A percentile compares a stretch with the other conserved stretches of the same genome.
Evolutionary conservation across 2,329 filamentous ascomycete species (phyloP).

Genomic region (Hirsutella thompsonii): DNA sequence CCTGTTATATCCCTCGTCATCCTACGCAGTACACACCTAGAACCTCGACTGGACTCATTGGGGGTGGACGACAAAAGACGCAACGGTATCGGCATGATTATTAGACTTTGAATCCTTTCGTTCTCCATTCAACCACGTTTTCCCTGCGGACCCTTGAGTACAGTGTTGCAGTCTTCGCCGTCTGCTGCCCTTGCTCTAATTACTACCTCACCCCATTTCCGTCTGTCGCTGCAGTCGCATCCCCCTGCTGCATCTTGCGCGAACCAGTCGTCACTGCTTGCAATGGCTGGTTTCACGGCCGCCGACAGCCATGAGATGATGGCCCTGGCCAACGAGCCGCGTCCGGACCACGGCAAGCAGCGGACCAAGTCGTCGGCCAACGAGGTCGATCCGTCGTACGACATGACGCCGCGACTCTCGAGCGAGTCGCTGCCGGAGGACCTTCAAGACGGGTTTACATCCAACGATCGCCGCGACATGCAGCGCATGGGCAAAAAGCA

Average conservation of each 20-base stretch:
- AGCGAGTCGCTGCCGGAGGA: slow-evolving; percentile 3
- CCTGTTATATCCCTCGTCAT: too few relatives aligned
- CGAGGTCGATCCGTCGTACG: not conserved
- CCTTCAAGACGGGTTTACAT: slow-evolving; percentile 5
- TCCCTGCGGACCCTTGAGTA: too few relatives aligned
- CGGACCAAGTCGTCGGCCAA: not conserved
- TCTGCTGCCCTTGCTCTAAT: too few relatives aligned
- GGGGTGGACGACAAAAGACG: too few relatives aligned
- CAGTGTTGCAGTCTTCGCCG: too few relatives aligned
- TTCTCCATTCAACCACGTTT: too few relatives aligned
- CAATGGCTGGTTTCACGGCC: not conserved
- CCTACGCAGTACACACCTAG: too few relatives aligned
- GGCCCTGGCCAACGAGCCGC: not conserved
- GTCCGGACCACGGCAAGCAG: not conserved
- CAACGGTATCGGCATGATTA: too few relatives aligned
- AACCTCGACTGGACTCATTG: too few relatives aligned
- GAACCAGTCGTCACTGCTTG: not conserved
- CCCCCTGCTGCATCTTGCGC: not conserved
- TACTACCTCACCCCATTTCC: not conserved
- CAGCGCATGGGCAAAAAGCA: slow-evolving; percentile 11
- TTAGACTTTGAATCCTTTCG: too few relatives aligned
- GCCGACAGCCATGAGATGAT: not conserved
- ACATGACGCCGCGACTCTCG: not conserved
- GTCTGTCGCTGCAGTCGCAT: not conserved
- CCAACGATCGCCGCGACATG: slow-evolving; percentile 9